phyloP scores from a whole-genome alignment of 352 stramenopile species.

The Phytophthora crassamura region DNA sequence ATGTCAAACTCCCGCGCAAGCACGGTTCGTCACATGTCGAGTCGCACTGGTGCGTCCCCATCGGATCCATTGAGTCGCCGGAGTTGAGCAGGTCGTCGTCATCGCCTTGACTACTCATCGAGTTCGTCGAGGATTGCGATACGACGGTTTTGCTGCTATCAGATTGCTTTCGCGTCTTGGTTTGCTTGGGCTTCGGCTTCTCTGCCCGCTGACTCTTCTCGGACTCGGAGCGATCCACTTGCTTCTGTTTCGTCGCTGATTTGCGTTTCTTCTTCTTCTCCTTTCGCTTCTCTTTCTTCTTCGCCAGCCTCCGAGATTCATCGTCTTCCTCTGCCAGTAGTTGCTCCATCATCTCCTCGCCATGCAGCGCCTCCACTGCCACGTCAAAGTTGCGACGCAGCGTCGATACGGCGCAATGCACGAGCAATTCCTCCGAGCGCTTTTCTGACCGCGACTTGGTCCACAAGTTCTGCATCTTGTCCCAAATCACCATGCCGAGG shows the following conservation, averaged over 20 bases:
- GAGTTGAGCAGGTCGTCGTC: constrained; percentile 50
- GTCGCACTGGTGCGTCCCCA: constrained; percentile 58
- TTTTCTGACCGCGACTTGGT: constrained; percentile 80
- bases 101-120: constrained; percentile 47
- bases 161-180: constrained; percentile 31
- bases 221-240: constrained; percentile 48
- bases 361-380: constrained; percentile 83
- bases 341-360: constrained; percentile 90
- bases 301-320: constrained; percentile 71
- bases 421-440: constrained; percentile 77
- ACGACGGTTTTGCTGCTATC: constrained; percentile 37
- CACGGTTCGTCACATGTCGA: constrained; percentile 61
- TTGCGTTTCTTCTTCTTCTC: constrained; percentile 92
- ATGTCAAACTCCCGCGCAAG: constrained; percentile 50
- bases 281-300: constrained; percentile 91
- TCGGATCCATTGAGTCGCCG: constrained; percentile 44
- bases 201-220: constrained; percentile 44
- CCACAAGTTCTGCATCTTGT: constrained; percentile 89
- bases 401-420: constrained; percentile 80
- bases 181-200: constrained; percentile 40
- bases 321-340: constrained; percentile 86
- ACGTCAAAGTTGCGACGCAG: constrained; percentile 86
- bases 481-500: constrained; percentile 89
- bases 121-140: constrained; percentile 57
- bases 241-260: constrained; percentile 75